phyloP scores from a whole-genome alignment of 805 yeast genomes.

The Metschnikowia orientalis region DNA sequence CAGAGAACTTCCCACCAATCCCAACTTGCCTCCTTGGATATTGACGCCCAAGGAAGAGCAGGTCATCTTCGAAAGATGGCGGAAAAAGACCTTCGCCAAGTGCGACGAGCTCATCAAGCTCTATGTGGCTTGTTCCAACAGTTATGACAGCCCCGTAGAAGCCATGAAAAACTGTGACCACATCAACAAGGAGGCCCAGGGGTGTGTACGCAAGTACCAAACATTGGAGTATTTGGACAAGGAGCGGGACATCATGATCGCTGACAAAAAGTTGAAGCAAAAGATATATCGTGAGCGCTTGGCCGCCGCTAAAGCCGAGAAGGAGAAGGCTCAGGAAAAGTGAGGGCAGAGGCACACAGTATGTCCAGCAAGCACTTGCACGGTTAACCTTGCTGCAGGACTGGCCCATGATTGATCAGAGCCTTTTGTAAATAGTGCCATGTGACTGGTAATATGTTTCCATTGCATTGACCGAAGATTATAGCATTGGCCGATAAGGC shows the following conservation, averaged over 20 bases:
- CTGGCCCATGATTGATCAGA: no score
- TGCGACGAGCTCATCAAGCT: constrained; percentile 65
- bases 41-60: constrained; percentile 74
- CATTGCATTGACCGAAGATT: no score
- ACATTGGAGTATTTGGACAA: constrained; percentile 60
- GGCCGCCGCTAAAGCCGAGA: no score
- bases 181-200: constrained; percentile 54
- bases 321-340: no score
- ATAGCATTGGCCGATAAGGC: no score
- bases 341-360: no score
- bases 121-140: constrained; percentile 63
- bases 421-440: no score
- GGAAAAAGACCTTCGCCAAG: constrained; percentile 55
- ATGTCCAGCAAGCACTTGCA: no score
- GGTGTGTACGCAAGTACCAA: constrained; percentile 61
- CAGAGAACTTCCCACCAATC: constrained; percentile 38
- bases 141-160: constrained; percentile 51
- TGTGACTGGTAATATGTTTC: no score
- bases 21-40: constrained; percentile 67
- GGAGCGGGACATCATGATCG: constrained; percentile 61
- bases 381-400: no score
- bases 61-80: constrained; percentile 66
- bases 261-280: constrained; percentile 47
- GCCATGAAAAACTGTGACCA: constrained; percentile 63
- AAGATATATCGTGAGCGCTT: constrained; percentile 16